Percentiles rank a stretch among this genome's conserved stretches.
phyloP scores from a whole-genome alignment of 1,284 basidiomycete genomes.

The Xerocomus amazonicus region DNA sequence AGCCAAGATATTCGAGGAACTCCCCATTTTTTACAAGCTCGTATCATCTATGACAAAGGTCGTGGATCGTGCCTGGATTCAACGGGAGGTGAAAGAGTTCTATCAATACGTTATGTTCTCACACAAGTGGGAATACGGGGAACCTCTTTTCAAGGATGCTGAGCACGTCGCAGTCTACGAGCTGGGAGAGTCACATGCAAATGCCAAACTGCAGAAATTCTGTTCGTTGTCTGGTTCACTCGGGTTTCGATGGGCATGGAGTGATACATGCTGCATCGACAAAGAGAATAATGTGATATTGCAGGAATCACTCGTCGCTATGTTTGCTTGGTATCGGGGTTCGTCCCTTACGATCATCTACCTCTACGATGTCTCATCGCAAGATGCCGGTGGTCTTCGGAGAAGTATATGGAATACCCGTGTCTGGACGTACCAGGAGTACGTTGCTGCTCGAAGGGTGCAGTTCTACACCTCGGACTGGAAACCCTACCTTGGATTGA shows the following conservation, averaged over 20 bases:
- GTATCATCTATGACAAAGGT: neutral
- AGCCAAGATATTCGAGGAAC: neutral
- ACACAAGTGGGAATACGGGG: neutral
- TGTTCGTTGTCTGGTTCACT: neutral
- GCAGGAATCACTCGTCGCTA: neutral
- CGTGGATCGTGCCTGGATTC: neutral
- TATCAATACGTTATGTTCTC: constrained; percentile 1
- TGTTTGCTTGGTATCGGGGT: neutral
- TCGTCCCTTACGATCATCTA: constrained; percentile 1
- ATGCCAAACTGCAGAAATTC: neutral
- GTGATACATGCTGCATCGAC: neutral
- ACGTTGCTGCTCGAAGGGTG: constrained; percentile 1
- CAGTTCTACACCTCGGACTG: constrained; percentile 1
- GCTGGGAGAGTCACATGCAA: neutral
- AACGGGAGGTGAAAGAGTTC: neutral
- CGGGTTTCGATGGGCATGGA: neutral
- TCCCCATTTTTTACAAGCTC: neutral
- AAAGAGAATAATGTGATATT: neutral
- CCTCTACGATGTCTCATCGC: constrained; percentile 7
- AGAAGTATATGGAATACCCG: constrained; percentile 14
- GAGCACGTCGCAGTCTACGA: neutral
- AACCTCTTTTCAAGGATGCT: neutral
- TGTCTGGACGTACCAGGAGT: constrained; percentile 13
- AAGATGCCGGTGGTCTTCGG: neutral
- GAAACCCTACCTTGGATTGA: constrained; percentile 3